Base-by-base conservation (phyloP, 2,329 filamentous ascomycete genomes). In the Fusarium graminum region DNA sequence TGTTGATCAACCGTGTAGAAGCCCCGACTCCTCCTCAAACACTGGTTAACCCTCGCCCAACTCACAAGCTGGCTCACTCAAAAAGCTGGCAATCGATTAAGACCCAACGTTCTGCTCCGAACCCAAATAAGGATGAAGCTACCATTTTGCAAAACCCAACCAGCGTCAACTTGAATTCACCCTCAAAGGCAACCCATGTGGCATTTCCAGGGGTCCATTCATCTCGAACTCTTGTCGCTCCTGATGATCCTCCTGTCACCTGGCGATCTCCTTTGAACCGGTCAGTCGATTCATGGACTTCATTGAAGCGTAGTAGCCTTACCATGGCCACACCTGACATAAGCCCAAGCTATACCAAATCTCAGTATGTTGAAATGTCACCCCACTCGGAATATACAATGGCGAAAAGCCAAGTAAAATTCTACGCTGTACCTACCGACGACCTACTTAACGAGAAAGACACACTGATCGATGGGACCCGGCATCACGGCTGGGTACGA, bases 261-360 rank as follows among this genome's bases (percentile, higher is more conserved):
- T 65, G 55, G 65, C 43, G 54, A 39, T 51, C 51, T 4, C 60
- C 65, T 12, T 29, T 68, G 19, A 43, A 46, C 22, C 60, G 63
- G 7, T 49, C 63, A 7, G 38, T 55, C 10, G 45, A 67, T 47
- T 67, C 63, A 7, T 67, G 64, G 64, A 7, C 60, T 4, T 46
- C 64, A 10, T 51, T 67, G 28, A 67, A 64, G 22, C 59, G 38
- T 6, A 59, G 10, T 12, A 67, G 63, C 26, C 41, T 52, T 9
- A 17, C 41, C 7, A 45, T 51, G 17, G 44, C 53, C 11, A 29
- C 53, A 9, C 36, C 34, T 6, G 65, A 68, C 30, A 47, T 47
- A 17, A 68, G 65, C 13, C 65, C 65, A 40, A 68, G 65, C 41
- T 65, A 65, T 12, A 65, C 41, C 22, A 65, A 52, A 22, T 68